phyloP scores from a whole-genome alignment of 306 rosid species.

The Vigna hirtella region DNA sequence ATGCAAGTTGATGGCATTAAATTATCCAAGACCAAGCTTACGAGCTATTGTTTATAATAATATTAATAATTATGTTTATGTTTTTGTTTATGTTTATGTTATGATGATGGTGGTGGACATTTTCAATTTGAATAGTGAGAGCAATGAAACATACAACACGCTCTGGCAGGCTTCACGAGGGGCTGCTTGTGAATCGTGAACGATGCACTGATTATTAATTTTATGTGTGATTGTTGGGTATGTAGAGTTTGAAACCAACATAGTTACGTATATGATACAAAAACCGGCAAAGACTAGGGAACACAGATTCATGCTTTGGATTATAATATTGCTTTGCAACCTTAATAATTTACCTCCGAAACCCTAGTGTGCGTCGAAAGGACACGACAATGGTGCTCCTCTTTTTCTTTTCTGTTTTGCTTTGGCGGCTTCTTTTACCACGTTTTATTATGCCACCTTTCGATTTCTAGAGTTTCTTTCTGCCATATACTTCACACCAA shows the following conservation, averaged over 20 bases:
- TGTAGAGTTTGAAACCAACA: conserved; percentile 81
- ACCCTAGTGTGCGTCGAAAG: conserved; percentile 59
- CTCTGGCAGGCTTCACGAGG: conserved; percentile 41
- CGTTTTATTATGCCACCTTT: conserved; percentile 27
- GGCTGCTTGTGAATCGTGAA: conserved; percentile 42
- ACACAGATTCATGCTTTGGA: conserved; percentile 54
- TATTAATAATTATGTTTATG: background rate
- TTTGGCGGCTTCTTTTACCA: conserved; percentile 58
- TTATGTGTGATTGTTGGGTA: conserved; percentile 27
- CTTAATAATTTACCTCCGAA: conserved; percentile 45
- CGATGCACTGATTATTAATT: conserved; percentile 27
- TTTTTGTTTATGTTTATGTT: background rate
- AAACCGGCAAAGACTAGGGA: conserved; percentile 56
- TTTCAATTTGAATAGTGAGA: conserved; percentile 42
- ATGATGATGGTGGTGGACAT: conserved; percentile 18
- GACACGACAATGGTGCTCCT: conserved; percentile 59
- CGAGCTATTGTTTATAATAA: conserved; percentile 4
- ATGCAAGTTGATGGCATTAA: conserved; percentile 15
- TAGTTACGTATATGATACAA: conserved; percentile 58
- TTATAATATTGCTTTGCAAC: conserved; percentile 39
- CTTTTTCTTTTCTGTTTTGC: conserved; percentile 44
- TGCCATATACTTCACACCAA: conserved; percentile 13
- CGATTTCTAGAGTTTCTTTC: conserved; percentile 7
- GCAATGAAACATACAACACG: conserved; percentile 39
- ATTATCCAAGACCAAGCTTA: conserved; percentile 33